Conservation (phyloP, 2,329 filamentous ascomycete genomes). For the Xylariaceae sp. region DNA sequence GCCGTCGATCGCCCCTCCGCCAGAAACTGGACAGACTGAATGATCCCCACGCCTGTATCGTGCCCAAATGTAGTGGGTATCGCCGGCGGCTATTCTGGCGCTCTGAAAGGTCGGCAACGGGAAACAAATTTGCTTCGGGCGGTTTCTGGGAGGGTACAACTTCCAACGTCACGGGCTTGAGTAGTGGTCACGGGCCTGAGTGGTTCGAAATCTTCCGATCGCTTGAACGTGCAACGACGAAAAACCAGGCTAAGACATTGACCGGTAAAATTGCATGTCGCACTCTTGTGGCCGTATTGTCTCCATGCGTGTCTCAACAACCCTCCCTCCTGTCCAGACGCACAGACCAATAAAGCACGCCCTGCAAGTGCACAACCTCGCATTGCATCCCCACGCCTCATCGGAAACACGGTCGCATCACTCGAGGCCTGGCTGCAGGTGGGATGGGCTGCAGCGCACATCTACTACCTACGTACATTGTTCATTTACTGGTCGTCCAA, state of each 20-base stretch:
- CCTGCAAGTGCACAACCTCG: too few species aligned
- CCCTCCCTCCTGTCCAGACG: conserved; percentile 14
- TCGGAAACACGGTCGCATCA: conserved; percentile 30
- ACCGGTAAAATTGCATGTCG: conserved; percentile 23
- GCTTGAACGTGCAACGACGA: conserved; percentile 26
- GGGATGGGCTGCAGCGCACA: conserved; percentile 13
- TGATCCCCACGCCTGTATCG: conserved; percentile 21
- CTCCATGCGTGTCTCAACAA: conserved; percentile 8
- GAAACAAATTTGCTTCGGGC: conserved; percentile 27
- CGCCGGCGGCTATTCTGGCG: conserved; percentile 37
- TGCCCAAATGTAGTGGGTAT: conserved; percentile 20
- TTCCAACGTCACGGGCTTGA: conserved; percentile 19
- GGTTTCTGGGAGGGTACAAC: conserved; percentile 24
- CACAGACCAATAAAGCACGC: conserved; percentile 22
- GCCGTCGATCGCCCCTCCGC: conserved; percentile 9
- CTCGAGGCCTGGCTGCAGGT: conserved; percentile 28
- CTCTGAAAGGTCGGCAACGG: conserved; percentile 36
- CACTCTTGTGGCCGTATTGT: conserved; percentile 8
- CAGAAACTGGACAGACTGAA: conserved; percentile 18
- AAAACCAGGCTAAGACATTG: conserved; percentile 22
- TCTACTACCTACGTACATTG: not conserved
- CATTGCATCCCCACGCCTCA: conserved; percentile 20
- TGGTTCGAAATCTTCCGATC: conserved; percentile 26
- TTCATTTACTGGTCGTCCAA: conserved; percentile 1
- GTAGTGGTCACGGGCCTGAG: conserved; percentile 19